These are phyloP conservation scores for Usnea hakonensis DNA, from an alignment of 495 filamentous ascomycete genomes.

Conservation along the genomic window DNA sequence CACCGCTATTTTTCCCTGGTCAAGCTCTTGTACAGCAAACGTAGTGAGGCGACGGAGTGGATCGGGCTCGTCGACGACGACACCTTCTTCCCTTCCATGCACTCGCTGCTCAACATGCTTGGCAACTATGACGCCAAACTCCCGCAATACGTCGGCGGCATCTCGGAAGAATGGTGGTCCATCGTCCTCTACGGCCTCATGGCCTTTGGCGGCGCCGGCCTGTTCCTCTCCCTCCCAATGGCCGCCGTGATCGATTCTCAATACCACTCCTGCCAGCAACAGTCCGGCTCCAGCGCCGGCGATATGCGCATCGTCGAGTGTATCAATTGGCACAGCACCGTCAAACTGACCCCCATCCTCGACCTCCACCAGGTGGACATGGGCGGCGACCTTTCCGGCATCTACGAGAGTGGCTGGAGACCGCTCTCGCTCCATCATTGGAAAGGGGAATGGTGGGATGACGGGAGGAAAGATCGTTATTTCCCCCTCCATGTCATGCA, in stretches of 20 bases:
- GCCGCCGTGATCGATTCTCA: constrained; percentile 33
- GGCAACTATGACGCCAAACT: constrained; percentile 38
- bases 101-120: constrained; percentile 40
- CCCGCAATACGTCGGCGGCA: constrained; percentile 46
- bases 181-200: constrained; percentile 43
- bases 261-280: constrained; percentile 32
- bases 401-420: constrained; percentile 46
- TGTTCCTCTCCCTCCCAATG: constrained; percentile 50
- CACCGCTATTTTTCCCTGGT: constrained; percentile 56
- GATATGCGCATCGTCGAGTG: constrained; percentile 47
- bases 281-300: constrained; percentile 35
- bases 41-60: constrained; percentile 48
- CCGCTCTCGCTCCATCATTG: constrained; percentile 54
- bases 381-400: constrained; percentile 43
- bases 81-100: constrained; percentile 55
- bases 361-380: constrained; percentile 48
- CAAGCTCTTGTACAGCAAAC: constrained; percentile 39
- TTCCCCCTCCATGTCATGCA: constrained; percentile 41
- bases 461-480: constrained; percentile 9
- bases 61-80: constrained; percentile 61
- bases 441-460: constrained; percentile 47
- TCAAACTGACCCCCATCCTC: constrained; percentile 43
- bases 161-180: constrained; percentile 48
- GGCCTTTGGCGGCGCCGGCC: constrained; percentile 54
- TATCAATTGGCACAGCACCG: constrained; percentile 42